A percentile compares a stretch with the other conserved stretches of the same genome.
These are phyloP conservation scores for Mytilinidion resinicola DNA, from an alignment of 495 filamentous ascomycete genomes.

Conservation along the genomic window DNA sequence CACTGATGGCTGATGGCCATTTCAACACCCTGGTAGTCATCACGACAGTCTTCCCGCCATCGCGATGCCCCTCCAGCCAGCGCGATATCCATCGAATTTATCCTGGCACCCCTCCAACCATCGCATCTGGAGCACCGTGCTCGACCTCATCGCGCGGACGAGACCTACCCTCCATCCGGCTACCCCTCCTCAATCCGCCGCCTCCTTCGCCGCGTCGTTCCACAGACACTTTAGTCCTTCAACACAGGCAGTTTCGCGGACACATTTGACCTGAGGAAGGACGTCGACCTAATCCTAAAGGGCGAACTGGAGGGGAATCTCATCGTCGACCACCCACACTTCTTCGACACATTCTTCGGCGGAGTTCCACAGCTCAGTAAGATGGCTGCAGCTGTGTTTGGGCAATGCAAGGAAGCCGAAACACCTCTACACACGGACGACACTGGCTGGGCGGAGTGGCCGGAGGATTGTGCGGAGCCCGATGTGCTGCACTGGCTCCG, in stretches of 20 bases:
- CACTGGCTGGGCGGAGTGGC: not conserved
- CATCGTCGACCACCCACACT: slow-evolving; percentile 11
- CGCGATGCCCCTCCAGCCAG: too few species aligned
- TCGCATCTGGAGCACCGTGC: too few species aligned
- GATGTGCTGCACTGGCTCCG: too few species aligned
- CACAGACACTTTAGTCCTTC: slow-evolving; percentile 24
- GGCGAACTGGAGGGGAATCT: slow-evolving; percentile 18
- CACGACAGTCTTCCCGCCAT: too few species aligned
- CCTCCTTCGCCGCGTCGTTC: slow-evolving; percentile 12
- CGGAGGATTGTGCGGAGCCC: too few species aligned
- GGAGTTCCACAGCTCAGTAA: slow-evolving; percentile 12
- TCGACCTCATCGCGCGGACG: too few species aligned
- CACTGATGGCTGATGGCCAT: too few species aligned
- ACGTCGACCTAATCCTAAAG: slow-evolving; percentile 19
- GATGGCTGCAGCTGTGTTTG: slow-evolving; percentile 13
- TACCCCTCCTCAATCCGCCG: slow-evolving; percentile 13
- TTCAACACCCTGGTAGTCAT: too few species aligned
- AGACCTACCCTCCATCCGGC: too few species aligned
- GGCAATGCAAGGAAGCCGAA: slow-evolving; percentile 1
- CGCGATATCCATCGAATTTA: too few species aligned
- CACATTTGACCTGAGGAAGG: slow-evolving; percentile 15
- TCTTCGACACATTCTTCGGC: slow-evolving; percentile 20
- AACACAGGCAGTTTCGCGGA: slow-evolving; percentile 18
- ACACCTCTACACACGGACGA: not conserved
- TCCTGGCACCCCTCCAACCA: too few species aligned